Conservation (phyloP, 331 rosid species). For the Ulmus americana region DNA sequence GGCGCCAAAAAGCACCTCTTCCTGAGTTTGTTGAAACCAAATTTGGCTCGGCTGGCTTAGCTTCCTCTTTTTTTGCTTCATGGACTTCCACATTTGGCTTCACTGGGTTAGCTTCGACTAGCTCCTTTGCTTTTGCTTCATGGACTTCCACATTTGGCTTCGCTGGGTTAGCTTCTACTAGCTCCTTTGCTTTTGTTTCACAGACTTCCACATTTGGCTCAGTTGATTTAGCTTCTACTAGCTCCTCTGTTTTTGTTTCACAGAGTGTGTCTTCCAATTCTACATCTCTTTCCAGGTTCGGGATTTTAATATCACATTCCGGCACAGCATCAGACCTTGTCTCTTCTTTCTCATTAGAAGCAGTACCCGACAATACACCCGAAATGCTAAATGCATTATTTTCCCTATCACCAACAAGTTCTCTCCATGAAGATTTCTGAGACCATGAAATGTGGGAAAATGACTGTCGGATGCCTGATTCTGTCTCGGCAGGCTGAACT, state of each 20-base stretch:
- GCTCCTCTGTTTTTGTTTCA: neutral
- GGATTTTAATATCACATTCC: constrained; percentile 16
- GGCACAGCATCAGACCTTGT: constrained; percentile 22
- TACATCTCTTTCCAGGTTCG: constrained; percentile 20
- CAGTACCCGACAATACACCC: constrained; percentile 29
- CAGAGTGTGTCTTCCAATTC: neutral
- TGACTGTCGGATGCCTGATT: constrained; percentile 26
- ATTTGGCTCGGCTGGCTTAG: constrained; percentile 26
- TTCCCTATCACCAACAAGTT: constrained; percentile 50
- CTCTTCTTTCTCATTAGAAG: constrained; percentile 26
- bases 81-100: neutral
- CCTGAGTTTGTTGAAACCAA: constrained; percentile 34
- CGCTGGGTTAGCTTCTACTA: neutral
- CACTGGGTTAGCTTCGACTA: neutral
- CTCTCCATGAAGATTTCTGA: constrained; percentile 75
- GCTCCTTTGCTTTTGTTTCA: neutral
- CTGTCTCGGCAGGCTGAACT: constrained; percentile 27
- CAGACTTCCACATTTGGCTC: neutral
- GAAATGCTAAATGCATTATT: constrained; percentile 46
- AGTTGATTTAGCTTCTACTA: neutral
- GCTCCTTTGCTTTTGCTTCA: neutral
- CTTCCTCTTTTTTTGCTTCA: constrained; percentile 21
- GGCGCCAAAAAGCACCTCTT: constrained; percentile 69
- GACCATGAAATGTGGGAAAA: constrained; percentile 43
- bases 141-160: neutral